phyloP scores from a whole-genome alignment of 306 rosid species.

The Vigna radiata region DNA sequence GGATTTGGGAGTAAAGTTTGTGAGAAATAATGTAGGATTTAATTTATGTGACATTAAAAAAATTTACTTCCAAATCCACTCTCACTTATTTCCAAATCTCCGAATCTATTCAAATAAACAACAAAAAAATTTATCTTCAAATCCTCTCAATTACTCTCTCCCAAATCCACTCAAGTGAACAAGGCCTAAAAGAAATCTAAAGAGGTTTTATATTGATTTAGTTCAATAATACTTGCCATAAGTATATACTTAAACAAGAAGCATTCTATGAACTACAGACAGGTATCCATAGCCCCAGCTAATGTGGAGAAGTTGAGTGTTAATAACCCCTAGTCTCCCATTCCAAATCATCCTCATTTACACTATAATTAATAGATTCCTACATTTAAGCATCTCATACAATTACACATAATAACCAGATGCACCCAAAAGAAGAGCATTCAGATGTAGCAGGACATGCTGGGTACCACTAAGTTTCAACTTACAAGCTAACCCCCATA shows the following conservation, averaged over 20 bases:
- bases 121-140: no score
- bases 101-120: no score
- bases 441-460: neutral
- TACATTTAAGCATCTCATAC: neutral
- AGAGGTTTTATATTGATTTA: slow-evolving; percentile 20
- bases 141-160: no score
- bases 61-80: no score
- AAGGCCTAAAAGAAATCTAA: slow-evolving; percentile 28
- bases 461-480: neutral
- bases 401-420: neutral
- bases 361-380: slow-evolving; percentile 3
- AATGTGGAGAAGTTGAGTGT: neutral
- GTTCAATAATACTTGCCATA: neutral
- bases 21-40: no score
- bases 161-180: no score
- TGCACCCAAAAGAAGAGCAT: slow-evolving; percentile 10
- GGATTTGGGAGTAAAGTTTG: no score
- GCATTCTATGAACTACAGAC: neutral
- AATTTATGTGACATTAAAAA: no score
- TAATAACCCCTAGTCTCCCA: neutral
- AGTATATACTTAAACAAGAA: slow-evolving; percentile 14
- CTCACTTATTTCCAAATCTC: no score
- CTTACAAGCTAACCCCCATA: neutral
- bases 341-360: slow-evolving; percentile 19
- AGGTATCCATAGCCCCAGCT: neutral